phyloP scores from a whole-genome alignment of 306 rosid species.

The Glycine latifolia region DNA sequence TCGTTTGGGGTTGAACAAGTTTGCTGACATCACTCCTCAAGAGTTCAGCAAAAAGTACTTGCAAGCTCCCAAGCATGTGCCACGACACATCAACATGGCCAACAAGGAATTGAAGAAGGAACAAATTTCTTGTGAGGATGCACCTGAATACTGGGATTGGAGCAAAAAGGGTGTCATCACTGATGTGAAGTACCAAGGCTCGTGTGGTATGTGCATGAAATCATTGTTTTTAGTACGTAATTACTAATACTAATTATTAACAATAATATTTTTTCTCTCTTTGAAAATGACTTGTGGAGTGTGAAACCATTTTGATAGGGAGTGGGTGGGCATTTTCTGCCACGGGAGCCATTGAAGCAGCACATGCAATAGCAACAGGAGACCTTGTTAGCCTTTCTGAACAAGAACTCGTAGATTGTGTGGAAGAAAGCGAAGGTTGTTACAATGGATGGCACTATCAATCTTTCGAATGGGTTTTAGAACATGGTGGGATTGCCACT shows the following conservation, averaged over 20 bases:
- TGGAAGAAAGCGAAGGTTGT: neutral
- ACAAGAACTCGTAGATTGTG: conserved; percentile 4
- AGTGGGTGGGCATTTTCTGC: conserved; percentile 8
- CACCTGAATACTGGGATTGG: conserved; percentile 62
- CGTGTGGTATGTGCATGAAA: conserved; percentile 50
- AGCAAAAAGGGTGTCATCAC: conserved; percentile 61
- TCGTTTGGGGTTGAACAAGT: conserved; percentile 60
- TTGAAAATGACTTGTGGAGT: neutral
- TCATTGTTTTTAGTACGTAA: neutral
- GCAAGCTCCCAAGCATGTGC: neutral
- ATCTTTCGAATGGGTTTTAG: neutral
- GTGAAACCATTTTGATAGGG: neutral
- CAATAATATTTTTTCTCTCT: neutral
- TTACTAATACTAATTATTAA: neutral
- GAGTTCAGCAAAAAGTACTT: conserved; percentile 52
- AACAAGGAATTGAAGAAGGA: conserved; percentile 1
- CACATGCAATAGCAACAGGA: conserved; percentile 23
- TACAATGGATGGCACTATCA: neutral
- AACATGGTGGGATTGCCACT: neutral
- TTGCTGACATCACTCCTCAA: conserved; percentile 59
- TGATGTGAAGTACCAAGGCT: conserved; percentile 53
- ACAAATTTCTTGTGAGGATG: conserved; percentile 40
- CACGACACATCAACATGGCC: neutral
- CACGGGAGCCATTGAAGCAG: neutral
- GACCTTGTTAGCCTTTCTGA: neutral